These are phyloP conservation scores for Marvania coccoides DNA, from an alignment of 139 green algal genomes.

Conservation along the genomic window DNA sequence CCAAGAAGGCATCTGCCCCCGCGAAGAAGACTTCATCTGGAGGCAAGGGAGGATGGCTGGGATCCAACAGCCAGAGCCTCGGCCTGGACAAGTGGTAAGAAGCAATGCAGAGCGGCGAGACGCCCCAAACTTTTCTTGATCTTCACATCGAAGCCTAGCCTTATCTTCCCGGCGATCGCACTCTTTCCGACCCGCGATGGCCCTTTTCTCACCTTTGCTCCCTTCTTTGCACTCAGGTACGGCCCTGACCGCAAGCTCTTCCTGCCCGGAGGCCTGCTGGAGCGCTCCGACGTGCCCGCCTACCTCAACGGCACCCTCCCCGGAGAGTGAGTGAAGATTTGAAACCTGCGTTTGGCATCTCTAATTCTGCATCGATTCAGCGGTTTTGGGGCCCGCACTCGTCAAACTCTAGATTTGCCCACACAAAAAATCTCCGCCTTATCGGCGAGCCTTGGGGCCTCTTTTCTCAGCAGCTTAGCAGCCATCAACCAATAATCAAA, in stretches of 20 bases:
- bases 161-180: background rate
- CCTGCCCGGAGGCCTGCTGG: slow-evolving; percentile 79
- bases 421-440: too few relatives aligned
- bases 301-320: slow-evolving; percentile 85
- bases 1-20: background rate
- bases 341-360: background rate
- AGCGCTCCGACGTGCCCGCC: slow-evolving; percentile 62
- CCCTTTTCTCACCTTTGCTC: background rate
- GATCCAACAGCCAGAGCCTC: slow-evolving; percentile 28
- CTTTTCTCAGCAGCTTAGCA: too few relatives aligned
- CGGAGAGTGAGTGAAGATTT: slow-evolving; percentile 85
- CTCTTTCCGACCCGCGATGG: background rate
- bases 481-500: too few relatives aligned
- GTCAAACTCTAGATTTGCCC: too few relatives aligned
- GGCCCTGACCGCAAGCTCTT: slow-evolving; percentile 75
- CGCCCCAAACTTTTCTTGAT: background rate
- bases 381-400: too few relatives aligned
- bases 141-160: background rate
- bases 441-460: too few relatives aligned
- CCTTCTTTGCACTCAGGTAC: slow-evolving; percentile 22
- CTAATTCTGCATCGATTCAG: too few relatives aligned
- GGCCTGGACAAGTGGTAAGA: slow-evolving; percentile 83
- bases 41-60: slow-evolving; percentile 53
- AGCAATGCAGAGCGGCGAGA: background rate
- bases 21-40: slow-evolving; percentile 7